phyloP scores from a whole-genome alignment of 306 rosid genomes.

The Arachis stenosperma region DNA sequence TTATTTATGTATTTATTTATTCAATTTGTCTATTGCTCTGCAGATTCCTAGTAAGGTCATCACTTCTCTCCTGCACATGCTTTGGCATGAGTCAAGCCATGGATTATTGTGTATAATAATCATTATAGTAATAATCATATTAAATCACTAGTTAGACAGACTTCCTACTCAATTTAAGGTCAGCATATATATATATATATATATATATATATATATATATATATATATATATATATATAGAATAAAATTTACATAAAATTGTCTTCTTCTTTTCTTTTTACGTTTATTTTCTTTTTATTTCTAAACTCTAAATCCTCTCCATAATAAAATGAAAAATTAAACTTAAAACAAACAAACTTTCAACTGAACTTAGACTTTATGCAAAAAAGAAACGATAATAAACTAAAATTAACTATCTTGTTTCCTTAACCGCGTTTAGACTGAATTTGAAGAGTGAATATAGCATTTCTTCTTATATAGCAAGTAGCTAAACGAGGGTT shows the following conservation, averaged over 20 bases:
- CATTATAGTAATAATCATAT: background rate
- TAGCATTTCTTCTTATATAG: slow-evolving; percentile 30
- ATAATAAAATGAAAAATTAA: too few relatives aligned
- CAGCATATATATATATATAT: background rate
- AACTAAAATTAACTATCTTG: too few relatives aligned
- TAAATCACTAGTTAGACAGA: background rate
- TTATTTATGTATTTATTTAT: background rate
- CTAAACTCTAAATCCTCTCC: too few relatives aligned
- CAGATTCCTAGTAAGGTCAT: background rate
- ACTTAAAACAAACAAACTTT: too few relatives aligned
- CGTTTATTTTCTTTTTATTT: too few relatives aligned
- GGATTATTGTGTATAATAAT: slow-evolving; percentile 1
- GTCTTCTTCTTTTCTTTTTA: too few relatives aligned
- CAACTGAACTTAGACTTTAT: too few relatives aligned
- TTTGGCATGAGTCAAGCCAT: background rate
- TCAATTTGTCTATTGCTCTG: background rate
- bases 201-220: too few relatives aligned
- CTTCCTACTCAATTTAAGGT: background rate
- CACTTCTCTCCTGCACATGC: background rate
- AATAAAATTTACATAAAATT: too few relatives aligned
- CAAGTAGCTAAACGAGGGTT: background rate
- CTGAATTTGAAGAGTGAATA: background rate
- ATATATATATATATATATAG: too few relatives aligned
- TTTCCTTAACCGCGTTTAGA: too few relatives aligned
- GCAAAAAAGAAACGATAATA: too few relatives aligned